phyloP scores from a whole-genome alignment of 192 early-diverging fungal genomes.

The Piromyces sp. region DNA sequence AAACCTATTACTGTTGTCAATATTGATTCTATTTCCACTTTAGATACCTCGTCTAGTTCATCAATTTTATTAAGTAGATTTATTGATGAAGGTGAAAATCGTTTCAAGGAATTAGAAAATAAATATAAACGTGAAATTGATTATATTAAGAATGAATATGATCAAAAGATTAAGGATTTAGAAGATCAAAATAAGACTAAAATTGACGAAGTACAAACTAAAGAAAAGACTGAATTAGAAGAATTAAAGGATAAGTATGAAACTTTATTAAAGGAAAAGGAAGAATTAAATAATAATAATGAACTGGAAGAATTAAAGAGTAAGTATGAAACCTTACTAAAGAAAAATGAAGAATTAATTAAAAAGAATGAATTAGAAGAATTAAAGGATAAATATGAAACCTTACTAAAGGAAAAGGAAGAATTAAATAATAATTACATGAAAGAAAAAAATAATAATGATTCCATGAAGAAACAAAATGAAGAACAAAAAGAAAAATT shows the following conservation, averaged over 20 bases:
- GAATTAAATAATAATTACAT: not conserved
- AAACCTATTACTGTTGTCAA: not conserved
- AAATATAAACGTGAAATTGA: not conserved
- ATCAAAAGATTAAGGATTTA: not conserved
- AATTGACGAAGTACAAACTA: not conserved
- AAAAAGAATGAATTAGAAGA: no score
- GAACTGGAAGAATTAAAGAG: not conserved
- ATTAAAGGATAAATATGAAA: no score
- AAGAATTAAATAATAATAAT: not conserved
- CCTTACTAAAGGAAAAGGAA: no score
- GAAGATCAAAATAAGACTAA: not conserved
- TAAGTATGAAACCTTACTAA: not conserved
- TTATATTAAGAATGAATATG: not conserved
- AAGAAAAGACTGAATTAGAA: not conserved
- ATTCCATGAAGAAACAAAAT: not conserved
- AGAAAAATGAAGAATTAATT: not conserved
- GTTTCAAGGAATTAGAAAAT: not conserved
- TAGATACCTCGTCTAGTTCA: not conserved
- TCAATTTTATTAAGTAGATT: not conserved
- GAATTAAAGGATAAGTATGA: not conserved
- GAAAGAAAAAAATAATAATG: not conserved
- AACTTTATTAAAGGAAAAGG: not conserved
- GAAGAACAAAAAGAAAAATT: not conserved
- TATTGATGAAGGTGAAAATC: not conserved
- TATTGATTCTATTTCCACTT: not conserved